Conservation (phyloP, 1,284 basidiomycete species). For the Takashimella koratensis region DNA sequence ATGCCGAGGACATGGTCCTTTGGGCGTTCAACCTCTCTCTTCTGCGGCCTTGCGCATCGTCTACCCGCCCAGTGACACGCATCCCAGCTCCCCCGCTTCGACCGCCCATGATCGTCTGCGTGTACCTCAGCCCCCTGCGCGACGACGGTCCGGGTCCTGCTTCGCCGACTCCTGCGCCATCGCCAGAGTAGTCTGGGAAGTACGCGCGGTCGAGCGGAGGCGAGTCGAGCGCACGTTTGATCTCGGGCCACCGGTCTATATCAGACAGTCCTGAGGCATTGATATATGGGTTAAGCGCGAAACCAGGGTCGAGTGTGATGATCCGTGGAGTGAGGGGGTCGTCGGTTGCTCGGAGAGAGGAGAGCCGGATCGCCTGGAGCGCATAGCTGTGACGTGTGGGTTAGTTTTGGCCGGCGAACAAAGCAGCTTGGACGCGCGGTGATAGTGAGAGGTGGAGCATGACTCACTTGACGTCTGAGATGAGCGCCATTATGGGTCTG, state of each 20-base stretch:
- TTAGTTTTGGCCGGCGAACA: not conserved
- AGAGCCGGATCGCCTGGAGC: constrained; percentile 76
- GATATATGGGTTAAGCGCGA: constrained; percentile 74
- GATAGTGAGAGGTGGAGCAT: constrained; percentile 13
- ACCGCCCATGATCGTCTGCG: constrained; percentile 75
- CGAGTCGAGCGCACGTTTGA: constrained; percentile 53
- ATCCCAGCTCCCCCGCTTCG: constrained; percentile 63
- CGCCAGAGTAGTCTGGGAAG: constrained; percentile 5
- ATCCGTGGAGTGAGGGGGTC: constrained; percentile 76
- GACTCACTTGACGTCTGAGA: constrained; percentile 43
- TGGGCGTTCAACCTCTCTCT: not conserved
- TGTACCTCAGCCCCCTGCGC: constrained; percentile 64
- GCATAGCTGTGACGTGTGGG: constrained; percentile 60
- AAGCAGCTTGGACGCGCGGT: not conserved
- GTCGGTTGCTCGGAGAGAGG: constrained; percentile 80
- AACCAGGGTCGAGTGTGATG: constrained; percentile 62
- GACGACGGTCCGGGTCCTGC: constrained; percentile 15
- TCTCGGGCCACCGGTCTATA: constrained; percentile 74
- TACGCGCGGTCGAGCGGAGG: constrained; percentile 56
- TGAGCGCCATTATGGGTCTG: constrained; percentile 49
- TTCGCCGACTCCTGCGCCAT: constrained; percentile 4
- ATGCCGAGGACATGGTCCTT: not conserved
- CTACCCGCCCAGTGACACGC: constrained; percentile 52
- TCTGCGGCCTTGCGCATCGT: not conserved
- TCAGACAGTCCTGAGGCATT: constrained; percentile 72